Evolutionary conservation across 768 basidiomycete species (phyloP).

Genomic region (Harrya chromipes): DNA sequence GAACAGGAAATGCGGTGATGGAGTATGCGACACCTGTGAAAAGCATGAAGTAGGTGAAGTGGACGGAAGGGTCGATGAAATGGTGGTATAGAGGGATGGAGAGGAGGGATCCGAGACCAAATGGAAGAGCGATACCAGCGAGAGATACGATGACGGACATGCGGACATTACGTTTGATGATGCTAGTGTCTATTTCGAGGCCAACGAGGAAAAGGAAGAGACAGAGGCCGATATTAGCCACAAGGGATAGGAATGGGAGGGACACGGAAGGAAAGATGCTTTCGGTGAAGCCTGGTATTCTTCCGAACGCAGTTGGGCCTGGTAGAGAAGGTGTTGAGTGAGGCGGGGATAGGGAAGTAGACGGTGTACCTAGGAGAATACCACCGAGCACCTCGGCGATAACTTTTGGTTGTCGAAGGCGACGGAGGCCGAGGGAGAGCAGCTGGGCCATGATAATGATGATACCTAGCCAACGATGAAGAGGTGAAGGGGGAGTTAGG

Average conservation of each 20-base stretch:
- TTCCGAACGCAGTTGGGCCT: constrained; percentile 61
- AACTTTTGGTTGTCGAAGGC: constrained; percentile 80
- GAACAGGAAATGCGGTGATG: constrained; percentile 83
- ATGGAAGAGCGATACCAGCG: constrained; percentile 85
- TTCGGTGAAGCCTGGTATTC: constrained; percentile 84
- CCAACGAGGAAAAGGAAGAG: constrained; percentile 93
- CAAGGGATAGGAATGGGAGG: constrained; percentile 74
- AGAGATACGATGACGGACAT: constrained; percentile 67
- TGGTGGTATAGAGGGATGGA: constrained; percentile 48
- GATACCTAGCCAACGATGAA: constrained; percentile 47
- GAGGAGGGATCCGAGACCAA: constrained; percentile 76
- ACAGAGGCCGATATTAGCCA: constrained; percentile 85
- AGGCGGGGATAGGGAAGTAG: constrained; percentile 32
- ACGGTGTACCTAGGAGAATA: constrained; percentile 69
- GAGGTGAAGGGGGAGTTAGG: background rate
- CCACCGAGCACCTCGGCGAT: constrained; percentile 87
- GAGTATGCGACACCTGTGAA: constrained; percentile 92
- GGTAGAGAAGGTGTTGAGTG: background rate
- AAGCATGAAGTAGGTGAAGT: constrained; percentile 90
- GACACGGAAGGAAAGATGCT: constrained; percentile 79
- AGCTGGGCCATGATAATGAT: constrained; percentile 80
- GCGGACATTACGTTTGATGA: constrained; percentile 77
- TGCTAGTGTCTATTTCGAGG: constrained; percentile 77
- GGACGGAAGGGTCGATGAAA: constrained; percentile 64
- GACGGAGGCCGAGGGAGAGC: constrained; percentile 68